A percentile compares a stretch with the other conserved stretches of the same genome.
These are phyloP conservation scores for Populus euphratica DNA, from an alignment of 345 rosid genomes.

Conservation along the genomic window DNA sequence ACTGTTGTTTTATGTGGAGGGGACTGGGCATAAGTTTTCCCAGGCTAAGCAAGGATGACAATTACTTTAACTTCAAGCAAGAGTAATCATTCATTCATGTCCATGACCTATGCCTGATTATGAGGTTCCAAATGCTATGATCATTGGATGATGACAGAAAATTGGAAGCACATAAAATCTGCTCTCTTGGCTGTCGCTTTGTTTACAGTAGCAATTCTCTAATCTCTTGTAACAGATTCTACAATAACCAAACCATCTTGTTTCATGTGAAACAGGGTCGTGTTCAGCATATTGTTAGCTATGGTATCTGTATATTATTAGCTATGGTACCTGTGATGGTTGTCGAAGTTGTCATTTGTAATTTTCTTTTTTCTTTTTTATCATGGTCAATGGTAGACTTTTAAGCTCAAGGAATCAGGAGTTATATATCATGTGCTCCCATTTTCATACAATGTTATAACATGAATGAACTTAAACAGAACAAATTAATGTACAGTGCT, in stretches of 20 bases:
- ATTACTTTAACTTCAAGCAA: background rate
- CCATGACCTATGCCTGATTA: background rate
- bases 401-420: background rate
- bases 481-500: background rate
- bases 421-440: background rate
- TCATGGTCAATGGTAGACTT: background rate
- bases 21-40: background rate
- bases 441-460: background rate
- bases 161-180: background rate
- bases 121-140: background rate
- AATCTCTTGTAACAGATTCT: background rate
- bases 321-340: background rate
- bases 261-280: background rate
- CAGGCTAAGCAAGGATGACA: background rate
- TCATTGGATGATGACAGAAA: background rate
- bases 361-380: background rate
- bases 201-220: background rate
- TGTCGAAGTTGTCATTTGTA: background rate
- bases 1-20: background rate
- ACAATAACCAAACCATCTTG: background rate
- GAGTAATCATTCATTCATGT: background rate
- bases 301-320: background rate
- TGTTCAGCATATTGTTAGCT: background rate
- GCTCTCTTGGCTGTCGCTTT: background rate
- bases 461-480: background rate